Percentiles rank a stretch among this genome's conserved stretches.
Conservation (phyloP, 169 alveolate species). For the Sarcocystis neurona region DNA sequence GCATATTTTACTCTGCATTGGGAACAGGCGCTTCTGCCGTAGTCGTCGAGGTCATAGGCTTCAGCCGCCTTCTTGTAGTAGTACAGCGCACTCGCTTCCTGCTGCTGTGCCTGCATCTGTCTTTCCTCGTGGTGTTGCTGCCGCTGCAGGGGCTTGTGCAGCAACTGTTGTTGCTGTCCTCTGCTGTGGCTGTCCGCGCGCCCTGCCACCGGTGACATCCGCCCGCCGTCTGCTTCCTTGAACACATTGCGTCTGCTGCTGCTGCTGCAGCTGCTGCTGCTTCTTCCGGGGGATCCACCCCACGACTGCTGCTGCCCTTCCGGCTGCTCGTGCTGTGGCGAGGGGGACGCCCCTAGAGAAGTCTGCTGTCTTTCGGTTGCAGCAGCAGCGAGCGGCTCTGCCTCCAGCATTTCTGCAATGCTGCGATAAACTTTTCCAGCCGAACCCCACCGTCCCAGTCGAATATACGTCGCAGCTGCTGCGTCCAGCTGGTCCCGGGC, state of each 20-base stretch:
- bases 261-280: too few species aligned
- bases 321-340: neutral
- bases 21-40: constrained; percentile 21
- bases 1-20: constrained; percentile 45
- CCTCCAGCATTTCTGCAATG: constrained; percentile 43
- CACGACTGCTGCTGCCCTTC: neutral
- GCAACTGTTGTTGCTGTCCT: too few species aligned
- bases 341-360: neutral
- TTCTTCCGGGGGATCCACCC: neutral
- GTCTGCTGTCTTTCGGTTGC: neutral
- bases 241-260: too few species aligned
- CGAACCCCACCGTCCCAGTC: constrained; percentile 16
- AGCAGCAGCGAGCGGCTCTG: neutral
- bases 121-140: too few species aligned
- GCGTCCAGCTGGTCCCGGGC: constrained; percentile 3
- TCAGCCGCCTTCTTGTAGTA: constrained; percentile 33
- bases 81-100: too few species aligned
- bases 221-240: too few species aligned
- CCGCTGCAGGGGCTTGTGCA: too few species aligned
- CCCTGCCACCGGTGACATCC: too few species aligned
- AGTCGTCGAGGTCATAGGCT: constrained; percentile 33
- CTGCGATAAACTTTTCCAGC: constrained; percentile 40
- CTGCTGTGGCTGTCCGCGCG: too few species aligned
- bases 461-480: constrained; percentile 12
- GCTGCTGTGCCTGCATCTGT: too few species aligned